Conservation (phyloP, 768 basidiomycete species). For the Russula foetens region DNA sequence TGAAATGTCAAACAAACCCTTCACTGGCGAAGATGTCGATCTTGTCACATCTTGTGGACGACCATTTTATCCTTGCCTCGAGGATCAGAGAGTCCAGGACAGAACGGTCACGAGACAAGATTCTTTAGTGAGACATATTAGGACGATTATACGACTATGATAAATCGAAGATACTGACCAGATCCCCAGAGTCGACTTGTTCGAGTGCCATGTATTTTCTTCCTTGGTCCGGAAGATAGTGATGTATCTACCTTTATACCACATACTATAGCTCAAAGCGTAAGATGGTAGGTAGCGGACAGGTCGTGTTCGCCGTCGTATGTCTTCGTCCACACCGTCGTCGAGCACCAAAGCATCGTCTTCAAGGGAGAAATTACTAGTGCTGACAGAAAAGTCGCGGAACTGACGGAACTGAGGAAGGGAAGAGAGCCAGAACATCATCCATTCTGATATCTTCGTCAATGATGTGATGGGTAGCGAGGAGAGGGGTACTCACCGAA, state of each 20-base stretch:
- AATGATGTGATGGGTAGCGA: neutral
- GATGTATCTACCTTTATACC: slow-evolving; percentile 36
- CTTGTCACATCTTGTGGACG: slow-evolving; percentile 7
- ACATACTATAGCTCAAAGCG: slow-evolving; percentile 34
- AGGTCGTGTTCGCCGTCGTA: slow-evolving; percentile 15
- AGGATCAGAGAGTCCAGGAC: slow-evolving; percentile 17
- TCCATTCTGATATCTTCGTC: slow-evolving; percentile 42
- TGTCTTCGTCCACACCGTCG: slow-evolving; percentile 6
- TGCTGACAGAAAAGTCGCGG: slow-evolving; percentile 46
- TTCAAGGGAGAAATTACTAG: slow-evolving; percentile 32
- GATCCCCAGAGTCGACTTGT: slow-evolving; percentile 35
- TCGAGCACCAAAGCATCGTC: slow-evolving; percentile 25
- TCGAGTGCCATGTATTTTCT: slow-evolving; percentile 29
- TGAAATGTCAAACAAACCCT: slow-evolving; percentile 22
- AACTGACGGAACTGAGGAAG: slow-evolving; percentile 53
- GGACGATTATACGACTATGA: neutral
- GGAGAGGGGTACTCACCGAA: slow-evolving; percentile 37
- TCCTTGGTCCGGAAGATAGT: slow-evolving; percentile 29
- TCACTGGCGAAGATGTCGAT: slow-evolving; percentile 41
- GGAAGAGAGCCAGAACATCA: slow-evolving; percentile 60
- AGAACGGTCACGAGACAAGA: slow-evolving; percentile 14
- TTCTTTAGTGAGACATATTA: neutral
- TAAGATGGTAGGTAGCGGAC: slow-evolving; percentile 39
- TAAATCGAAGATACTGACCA: slow-evolving; percentile 30
- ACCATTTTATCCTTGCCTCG: slow-evolving; percentile 15